Evolutionary conservation across 768 basidiomycete species (phyloP).

Genomic region (Fomitopsis pulvina): DNA sequence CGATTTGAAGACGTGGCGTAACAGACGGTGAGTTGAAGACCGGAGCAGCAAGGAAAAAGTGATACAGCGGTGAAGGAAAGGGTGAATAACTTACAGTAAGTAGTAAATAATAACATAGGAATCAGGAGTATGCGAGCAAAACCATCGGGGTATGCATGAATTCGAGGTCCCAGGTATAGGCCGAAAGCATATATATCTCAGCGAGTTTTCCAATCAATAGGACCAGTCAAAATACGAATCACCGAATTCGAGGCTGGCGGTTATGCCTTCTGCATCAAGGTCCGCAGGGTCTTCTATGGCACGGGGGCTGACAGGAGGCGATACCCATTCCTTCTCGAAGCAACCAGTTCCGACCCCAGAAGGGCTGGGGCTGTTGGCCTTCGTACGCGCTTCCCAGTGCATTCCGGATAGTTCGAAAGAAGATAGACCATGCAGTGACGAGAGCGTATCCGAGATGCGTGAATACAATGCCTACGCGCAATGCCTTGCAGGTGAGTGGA

Average conservation of each 20-base stretch:
- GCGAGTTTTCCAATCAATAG: constrained; percentile 10
- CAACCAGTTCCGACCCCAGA: constrained; percentile 6
- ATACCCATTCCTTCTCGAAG: constrained; percentile 22
- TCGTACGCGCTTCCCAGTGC: constrained; percentile 60
- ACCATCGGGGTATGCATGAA: background rate
- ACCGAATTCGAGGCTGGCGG: constrained; percentile 21
- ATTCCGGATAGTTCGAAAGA: constrained; percentile 73
- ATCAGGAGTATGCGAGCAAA: background rate
- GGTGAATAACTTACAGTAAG: background rate
- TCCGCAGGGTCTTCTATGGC: constrained; percentile 14
- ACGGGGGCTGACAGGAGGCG: constrained; percentile 23
- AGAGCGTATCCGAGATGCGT: constrained; percentile 49
- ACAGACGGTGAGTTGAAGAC: background rate
- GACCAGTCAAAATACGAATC: constrained; percentile 25
- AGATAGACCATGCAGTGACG: constrained; percentile 52
- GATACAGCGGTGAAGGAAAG: background rate
- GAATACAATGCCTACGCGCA: constrained; percentile 50
- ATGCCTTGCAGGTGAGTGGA: background rate
- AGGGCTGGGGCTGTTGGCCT: constrained; percentile 14
- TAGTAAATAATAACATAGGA: background rate
- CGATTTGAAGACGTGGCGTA: too few relatives aligned
- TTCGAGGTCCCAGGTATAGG: background rate
- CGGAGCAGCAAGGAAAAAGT: background rate
- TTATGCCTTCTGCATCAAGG: constrained; percentile 5
- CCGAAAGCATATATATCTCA: background rate